Percentiles rank a stretch among this genome's conserved stretches.
These are phyloP conservation scores for Elaeagnus macrophylla DNA, from an alignment of 306 rosid species.

Conservation along the genomic window DNA sequence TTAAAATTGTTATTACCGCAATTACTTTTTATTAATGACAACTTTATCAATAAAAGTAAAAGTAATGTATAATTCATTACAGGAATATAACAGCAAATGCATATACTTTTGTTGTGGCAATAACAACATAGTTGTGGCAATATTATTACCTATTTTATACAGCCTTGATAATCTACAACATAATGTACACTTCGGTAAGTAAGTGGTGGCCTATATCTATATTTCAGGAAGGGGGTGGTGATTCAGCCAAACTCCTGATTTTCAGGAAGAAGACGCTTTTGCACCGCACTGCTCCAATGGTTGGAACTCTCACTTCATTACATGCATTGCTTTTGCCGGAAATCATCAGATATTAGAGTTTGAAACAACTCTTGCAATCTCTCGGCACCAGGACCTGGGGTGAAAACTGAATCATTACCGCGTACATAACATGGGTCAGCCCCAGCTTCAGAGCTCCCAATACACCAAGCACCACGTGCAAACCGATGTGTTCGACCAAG, in stretches of 20 bases:
- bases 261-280: too few relatives aligned
- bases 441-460: slow-evolving; percentile 45
- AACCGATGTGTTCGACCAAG: background rate
- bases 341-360: slow-evolving; percentile 53
- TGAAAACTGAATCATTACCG: slow-evolving; percentile 57
- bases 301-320: background rate
- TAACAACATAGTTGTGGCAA: too few relatives aligned
- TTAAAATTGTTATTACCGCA: too few relatives aligned
- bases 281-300: too few relatives aligned
- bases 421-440: slow-evolving; percentile 70
- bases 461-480: slow-evolving; percentile 84
- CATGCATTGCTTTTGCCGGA: slow-evolving; percentile 49
- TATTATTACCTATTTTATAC: slow-evolving; percentile 37
- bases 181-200: slow-evolving; percentile 50
- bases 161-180: slow-evolving; percentile 23
- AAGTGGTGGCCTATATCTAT: background rate
- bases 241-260: too few relatives aligned
- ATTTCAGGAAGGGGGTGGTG: too few relatives aligned
- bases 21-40: too few relatives aligned
- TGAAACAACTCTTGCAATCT: slow-evolving; percentile 55
- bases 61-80: too few relatives aligned
- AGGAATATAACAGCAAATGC: too few relatives aligned
- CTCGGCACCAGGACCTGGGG: slow-evolving; percentile 72
- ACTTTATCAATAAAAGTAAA: too few relatives aligned
- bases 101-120: too few relatives aligned